Base-by-base conservation (phyloP, 2,329 filamentous ascomycete species). In the Aureobasidium zeae region DNA sequence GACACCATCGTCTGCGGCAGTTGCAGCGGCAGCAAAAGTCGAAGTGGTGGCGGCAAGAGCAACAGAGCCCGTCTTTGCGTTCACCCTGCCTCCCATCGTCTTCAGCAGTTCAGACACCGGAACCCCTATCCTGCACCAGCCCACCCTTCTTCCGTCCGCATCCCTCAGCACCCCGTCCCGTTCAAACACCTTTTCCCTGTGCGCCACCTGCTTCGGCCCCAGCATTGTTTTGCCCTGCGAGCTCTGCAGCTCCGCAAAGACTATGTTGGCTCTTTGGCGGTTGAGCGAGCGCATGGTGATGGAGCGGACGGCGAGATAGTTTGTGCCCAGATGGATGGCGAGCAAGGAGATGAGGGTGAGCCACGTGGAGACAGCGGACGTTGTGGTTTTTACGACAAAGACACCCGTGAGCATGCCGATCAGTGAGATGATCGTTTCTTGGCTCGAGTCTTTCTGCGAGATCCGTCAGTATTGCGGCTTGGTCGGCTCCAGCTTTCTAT, bases 371-470 rank as follows among this genome's bases (percentile, higher is more conserved):
- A 70, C 61, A 45, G 79, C 77, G 36, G 80, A 77, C 39, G 83
- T 76, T 16, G 95, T 77, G 50, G 76, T 69, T 24, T 83, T 82
- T 13, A 96, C 84, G 11, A 94, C 79, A 2, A 94, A 48, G 35
- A 81, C 91, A 1, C 91, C 91, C 11, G 75, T 77, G 67, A 94
- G 71, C 76, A 96, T 87, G 2, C 91, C 91, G 24, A 94, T 49
- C 19, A 96, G 70, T 2, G 86, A 89, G 45, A 98, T 85, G 15
- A 94, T 79, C 0, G 89, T 96, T 64, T 96, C 91, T 65, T 96
- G 91, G 52, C 85, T 93, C 10, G 87, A 87, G 60, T 96, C 89
- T 73, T 94, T 81, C 68, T 74, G 54, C 34, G 30, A 32, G 9
- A n/a, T 15, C n/a, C n/a, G n/a, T n/a, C n/a, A n/a, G n/a, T n/a